phyloP scores from a whole-genome alignment of 108 stramenopile species.

The Cyclotella kingstonii region DNA sequence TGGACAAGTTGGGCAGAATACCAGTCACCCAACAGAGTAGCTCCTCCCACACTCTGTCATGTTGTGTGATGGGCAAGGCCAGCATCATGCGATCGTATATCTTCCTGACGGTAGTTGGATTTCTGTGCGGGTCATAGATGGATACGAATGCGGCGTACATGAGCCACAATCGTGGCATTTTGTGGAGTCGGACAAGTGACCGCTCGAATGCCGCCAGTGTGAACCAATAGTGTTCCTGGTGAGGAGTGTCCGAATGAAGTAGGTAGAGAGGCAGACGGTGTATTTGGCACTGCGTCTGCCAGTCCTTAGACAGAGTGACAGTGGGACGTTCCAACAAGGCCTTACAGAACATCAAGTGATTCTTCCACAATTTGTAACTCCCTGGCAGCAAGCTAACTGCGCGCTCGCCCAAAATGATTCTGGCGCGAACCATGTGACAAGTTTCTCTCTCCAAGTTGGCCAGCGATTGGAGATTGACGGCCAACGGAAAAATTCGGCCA shows the following conservation, averaged over 20 bases:
- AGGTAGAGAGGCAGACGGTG: conserved; percentile 13
- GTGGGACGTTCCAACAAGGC: conserved; percentile 4
- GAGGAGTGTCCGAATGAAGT: conserved; percentile 5
- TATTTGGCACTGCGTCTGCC: neutral
- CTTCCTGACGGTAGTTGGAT: conserved; percentile 60
- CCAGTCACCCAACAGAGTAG: conserved; percentile 71
- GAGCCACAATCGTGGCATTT: conserved; percentile 94
- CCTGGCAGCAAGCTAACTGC: conserved; percentile 86
- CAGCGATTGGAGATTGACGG: conserved; percentile 27
- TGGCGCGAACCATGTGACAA: conserved; percentile 1
- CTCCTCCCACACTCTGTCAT: conserved; percentile 87
- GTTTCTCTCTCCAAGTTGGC: conserved; percentile 3
- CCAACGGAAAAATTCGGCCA: conserved; percentile 26
- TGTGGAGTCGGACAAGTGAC: conserved; percentile 76
- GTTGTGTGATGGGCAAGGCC: conserved; percentile 92
- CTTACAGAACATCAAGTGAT: conserved; percentile 68
- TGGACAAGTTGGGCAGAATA: conserved; percentile 44
- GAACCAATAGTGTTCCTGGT: conserved; percentile 11
- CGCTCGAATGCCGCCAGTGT: conserved; percentile 66
- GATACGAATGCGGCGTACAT: conserved; percentile 54
- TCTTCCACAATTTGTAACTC: conserved; percentile 96
- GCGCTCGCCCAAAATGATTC: conserved; percentile 62
- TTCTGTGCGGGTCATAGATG: conserved; percentile 19
- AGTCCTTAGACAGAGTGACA: neutral
- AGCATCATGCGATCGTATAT: conserved; percentile 90